Conservation (phyloP, 495 filamentous ascomycete genomes). For the Peziza echinospora region DNA sequence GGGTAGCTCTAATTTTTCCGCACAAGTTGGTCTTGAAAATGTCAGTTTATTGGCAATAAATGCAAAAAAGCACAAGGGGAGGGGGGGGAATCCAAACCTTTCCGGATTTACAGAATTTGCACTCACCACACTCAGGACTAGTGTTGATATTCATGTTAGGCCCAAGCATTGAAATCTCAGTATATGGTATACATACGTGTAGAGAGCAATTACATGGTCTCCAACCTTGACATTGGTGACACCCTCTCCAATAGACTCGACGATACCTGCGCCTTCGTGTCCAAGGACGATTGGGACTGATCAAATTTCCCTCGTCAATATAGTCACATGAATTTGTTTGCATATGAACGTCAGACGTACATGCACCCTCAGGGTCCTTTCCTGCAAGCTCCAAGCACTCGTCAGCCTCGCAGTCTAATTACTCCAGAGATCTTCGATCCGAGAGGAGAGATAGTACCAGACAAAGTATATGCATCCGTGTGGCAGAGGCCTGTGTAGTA, state of each 20-base stretch:
- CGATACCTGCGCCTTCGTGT: conserved; percentile 90
- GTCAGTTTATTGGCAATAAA: too few species aligned
- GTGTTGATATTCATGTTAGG: conserved; percentile 6
- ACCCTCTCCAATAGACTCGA: conserved; percentile 90
- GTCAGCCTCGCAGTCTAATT: too few species aligned
- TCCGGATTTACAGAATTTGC: conserved; percentile 98
- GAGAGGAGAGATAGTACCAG: too few species aligned
- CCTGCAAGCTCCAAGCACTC: too few species aligned
- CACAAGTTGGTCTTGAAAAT: conserved; percentile 64
- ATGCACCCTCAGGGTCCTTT: conserved; percentile 94
- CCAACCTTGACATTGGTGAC: conserved; percentile 85
- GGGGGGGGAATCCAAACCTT: conserved; percentile 26
- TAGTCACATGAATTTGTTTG: not conserved
- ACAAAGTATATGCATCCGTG: conserved; percentile 96
- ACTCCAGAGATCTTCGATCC: too few species aligned
- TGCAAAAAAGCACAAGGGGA: not conserved
- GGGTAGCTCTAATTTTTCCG: conserved; percentile 94
- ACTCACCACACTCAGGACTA: conserved; percentile 72
- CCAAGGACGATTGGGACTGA: conserved; percentile 71
- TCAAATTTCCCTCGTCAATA: too few species aligned
- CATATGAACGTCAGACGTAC: too few species aligned
- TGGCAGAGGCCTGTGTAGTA: conserved; percentile 96
- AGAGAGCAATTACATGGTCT: conserved; percentile 85
- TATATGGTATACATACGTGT: conserved; percentile 25
- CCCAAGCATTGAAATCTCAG: conserved; percentile 36